Evolutionary conservation across 1,284 basidiomycete species (phyloP).

Genomic region (Flammula alnicola): DNA sequence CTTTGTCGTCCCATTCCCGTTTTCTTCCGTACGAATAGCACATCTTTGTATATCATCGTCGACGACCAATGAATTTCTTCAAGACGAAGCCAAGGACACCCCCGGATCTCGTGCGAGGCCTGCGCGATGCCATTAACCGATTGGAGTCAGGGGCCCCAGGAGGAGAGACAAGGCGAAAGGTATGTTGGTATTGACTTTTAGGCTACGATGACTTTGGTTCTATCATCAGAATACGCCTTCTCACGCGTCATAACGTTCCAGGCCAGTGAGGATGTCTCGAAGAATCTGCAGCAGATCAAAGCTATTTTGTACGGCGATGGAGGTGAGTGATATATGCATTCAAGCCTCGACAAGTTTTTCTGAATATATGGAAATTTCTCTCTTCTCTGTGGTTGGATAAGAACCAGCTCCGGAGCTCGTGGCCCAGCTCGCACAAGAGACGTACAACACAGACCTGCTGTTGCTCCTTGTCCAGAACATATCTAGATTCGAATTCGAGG

Average conservation of each 20-base stretch:
- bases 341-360: not conserved
- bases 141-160: slow-evolving; percentile 78
- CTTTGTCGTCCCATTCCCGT: slow-evolving; percentile 4
- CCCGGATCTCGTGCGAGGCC: slow-evolving; percentile 79
- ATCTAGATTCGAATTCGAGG: slow-evolving; percentile 93
- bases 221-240: not conserved
- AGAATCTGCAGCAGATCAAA: slow-evolving; percentile 89
- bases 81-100: slow-evolving; percentile 87
- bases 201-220: not conserved
- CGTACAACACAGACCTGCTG: slow-evolving; percentile 90
- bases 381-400: slow-evolving; percentile 26
- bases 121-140: slow-evolving; percentile 79
- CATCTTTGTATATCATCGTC: slow-evolving; percentile 1
- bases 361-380: not conserved
- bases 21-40: slow-evolving; percentile 8
- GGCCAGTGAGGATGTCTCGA: slow-evolving; percentile 89
- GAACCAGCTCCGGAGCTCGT: slow-evolving; percentile 87
- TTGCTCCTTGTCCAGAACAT: slow-evolving; percentile 84
- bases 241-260: slow-evolving; percentile 35
- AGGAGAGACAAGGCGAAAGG: slow-evolving; percentile 80
- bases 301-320: slow-evolving; percentile 86
- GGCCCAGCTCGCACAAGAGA: slow-evolving; percentile 94
- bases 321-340: slow-evolving; percentile 49
- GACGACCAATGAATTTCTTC: slow-evolving; percentile 86
- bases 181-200: slow-evolving; percentile 1